Conservation (phyloP, 352 stramenopile species). For the Pythium rhizo-oryzae region DNA sequence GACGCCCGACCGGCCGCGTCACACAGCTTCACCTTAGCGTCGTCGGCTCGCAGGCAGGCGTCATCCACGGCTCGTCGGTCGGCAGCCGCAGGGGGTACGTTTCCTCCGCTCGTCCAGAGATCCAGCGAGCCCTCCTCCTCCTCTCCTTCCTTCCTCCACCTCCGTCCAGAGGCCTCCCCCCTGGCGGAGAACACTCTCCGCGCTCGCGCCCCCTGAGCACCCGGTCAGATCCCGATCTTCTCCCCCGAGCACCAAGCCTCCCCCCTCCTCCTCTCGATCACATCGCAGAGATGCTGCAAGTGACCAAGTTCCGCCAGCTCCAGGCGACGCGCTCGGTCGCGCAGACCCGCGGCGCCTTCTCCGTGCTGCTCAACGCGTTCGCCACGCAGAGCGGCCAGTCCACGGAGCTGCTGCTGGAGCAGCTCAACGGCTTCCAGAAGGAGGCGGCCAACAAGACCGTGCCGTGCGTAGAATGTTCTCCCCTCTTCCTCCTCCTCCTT, state of each 20-base stretch:
- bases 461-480: constrained; percentile 33
- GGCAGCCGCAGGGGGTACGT: background rate
- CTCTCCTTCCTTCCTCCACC: background rate
- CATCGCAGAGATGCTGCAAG: constrained; percentile 54
- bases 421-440: constrained; percentile 75
- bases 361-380: constrained; percentile 47
- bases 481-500: background rate
- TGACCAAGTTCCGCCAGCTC: constrained; percentile 58
- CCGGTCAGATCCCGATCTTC: constrained; percentile 35
- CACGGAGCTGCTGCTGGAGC: constrained; percentile 52
- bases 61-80: constrained; percentile 7
- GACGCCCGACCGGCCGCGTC: constrained; percentile 25
- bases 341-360: constrained; percentile 34
- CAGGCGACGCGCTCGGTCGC: constrained; percentile 40
- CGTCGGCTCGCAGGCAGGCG: constrained; percentile 24
- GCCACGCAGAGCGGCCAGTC: constrained; percentile 41
- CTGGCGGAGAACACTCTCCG: too few species aligned
- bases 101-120: constrained; percentile 20
- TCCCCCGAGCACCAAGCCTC: constrained; percentile 19
- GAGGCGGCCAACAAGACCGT: constrained; percentile 69
- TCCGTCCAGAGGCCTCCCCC: background rate
- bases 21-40: constrained; percentile 25
- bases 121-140: constrained; percentile 11
- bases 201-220: background rate
- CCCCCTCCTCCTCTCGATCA: background rate